Conservation (phyloP, 148 eudicot species). For the Arbutus unedo region DNA sequence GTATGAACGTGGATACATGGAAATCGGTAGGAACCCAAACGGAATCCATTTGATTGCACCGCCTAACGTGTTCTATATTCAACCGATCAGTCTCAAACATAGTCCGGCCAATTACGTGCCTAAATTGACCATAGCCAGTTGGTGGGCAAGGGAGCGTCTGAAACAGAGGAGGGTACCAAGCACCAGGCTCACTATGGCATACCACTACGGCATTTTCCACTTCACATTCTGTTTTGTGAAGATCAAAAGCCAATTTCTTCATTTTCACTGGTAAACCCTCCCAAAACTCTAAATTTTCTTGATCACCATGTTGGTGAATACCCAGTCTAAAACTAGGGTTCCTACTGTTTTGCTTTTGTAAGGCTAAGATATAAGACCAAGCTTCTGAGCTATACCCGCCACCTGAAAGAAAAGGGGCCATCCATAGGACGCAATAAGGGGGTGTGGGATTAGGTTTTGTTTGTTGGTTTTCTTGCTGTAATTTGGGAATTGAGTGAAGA, state of each 20-base stretch:
- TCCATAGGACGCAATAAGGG: constrained; percentile 59
- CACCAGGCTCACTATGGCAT: constrained; percentile 85
- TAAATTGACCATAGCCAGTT: constrained; percentile 33
- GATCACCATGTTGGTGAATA: constrained; percentile 65
- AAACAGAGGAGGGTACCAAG: constrained; percentile 69
- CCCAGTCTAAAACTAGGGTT: constrained; percentile 42
- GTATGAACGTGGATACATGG: constrained; percentile 44
- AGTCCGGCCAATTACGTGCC: constrained; percentile 57
- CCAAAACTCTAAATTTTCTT: constrained; percentile 51
- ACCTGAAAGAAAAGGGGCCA: constrained; percentile 74
- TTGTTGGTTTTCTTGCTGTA: constrained; percentile 3
- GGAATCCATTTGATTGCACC: constrained; percentile 47
- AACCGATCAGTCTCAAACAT: constrained; percentile 80
- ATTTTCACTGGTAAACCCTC: constrained; percentile 51
- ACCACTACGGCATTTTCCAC: constrained; percentile 48
- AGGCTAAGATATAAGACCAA: constrained; percentile 66
- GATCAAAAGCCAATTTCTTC: constrained; percentile 40
- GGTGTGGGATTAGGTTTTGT: constrained; percentile 20
- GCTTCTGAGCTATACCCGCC: constrained; percentile 86
- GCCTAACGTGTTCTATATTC: constrained; percentile 43
- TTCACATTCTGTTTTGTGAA: constrained; percentile 41
- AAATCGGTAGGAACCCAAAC: constrained; percentile 61
- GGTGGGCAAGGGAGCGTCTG: constrained; percentile 61
- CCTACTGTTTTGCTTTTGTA: constrained; percentile 22
- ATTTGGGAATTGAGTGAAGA: constrained; percentile 16